phyloP scores from a whole-genome alignment of 768 basidiomycete genomes.

The Leccinum truebloodii region DNA sequence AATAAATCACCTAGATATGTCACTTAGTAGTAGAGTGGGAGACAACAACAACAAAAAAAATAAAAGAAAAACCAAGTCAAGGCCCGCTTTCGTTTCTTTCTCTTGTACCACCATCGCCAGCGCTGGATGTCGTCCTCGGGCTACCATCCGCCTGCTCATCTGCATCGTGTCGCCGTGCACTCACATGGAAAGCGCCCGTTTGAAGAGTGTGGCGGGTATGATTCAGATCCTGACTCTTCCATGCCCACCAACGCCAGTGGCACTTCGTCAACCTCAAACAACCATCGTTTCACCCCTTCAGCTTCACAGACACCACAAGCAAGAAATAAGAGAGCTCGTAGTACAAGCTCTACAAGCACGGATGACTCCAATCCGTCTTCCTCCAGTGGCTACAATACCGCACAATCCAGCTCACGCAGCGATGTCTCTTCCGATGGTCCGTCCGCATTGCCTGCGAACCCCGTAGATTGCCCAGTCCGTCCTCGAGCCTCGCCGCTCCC shows the following conservation, averaged over 20 bases:
- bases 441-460: constrained; percentile 12
- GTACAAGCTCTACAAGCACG: constrained; percentile 49
- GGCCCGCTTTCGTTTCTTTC: background rate
- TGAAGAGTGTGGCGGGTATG: constrained; percentile 36
- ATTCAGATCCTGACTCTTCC: constrained; percentile 32
- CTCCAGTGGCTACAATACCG: constrained; percentile 38
- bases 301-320: constrained; percentile 37
- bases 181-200: constrained; percentile 35
- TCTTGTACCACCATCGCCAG: constrained; percentile 23
- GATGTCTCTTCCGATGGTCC: constrained; percentile 26
- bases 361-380: constrained; percentile 35
- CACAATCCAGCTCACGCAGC: constrained; percentile 37
- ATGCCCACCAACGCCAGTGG: constrained; percentile 29
- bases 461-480: constrained; percentile 22
- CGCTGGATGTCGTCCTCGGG: constrained; percentile 25
- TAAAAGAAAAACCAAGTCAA: background rate
- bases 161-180: constrained; percentile 27
- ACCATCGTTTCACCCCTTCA: constrained; percentile 13
- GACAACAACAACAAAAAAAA: constrained; percentile 6
- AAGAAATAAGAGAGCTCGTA: constrained; percentile 59
- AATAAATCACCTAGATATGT: too few relatives aligned
- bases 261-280: constrained; percentile 24
- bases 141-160: constrained; percentile 25
- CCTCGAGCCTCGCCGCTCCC: constrained; percentile 34
- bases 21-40: too few relatives aligned